A percentile compares a stretch with the other conserved stretches of the same genome.
These are phyloP conservation scores for Curvularia spicifera DNA, from an alignment of 2,329 filamentous ascomycete species.

Conservation along the genomic window DNA sequence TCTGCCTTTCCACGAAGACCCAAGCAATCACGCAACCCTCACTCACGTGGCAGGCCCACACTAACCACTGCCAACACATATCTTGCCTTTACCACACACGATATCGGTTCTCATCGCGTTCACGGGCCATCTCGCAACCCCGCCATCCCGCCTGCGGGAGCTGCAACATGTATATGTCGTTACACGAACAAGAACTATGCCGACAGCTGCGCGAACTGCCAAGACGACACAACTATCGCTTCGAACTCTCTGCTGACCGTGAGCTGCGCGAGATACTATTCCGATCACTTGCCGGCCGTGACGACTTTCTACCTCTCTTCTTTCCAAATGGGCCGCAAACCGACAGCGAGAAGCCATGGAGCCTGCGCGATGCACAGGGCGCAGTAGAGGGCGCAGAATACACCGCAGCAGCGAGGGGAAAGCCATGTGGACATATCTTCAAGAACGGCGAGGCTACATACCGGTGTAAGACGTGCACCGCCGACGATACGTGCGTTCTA, in stretches of 20 bases:
- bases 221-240: slow-evolving; percentile 74
- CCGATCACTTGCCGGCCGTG: slow-evolving; percentile 79
- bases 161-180: slow-evolving; percentile 54
- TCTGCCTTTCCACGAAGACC: slow-evolving; percentile 13
- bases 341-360: slow-evolving; percentile 67
- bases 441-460: slow-evolving; percentile 93
- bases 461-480: slow-evolving; percentile 89
- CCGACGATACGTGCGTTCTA: slow-evolving; percentile 93
- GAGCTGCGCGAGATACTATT: slow-evolving; percentile 83
- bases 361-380: slow-evolving; percentile 84
- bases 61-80: slow-evolving; percentile 8
- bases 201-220: slow-evolving; percentile 82
- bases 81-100: neutral
- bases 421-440: slow-evolving; percentile 97
- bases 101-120: slow-evolving; percentile 4
- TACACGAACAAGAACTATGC: slow-evolving; percentile 79
- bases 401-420: slow-evolving; percentile 86
- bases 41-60: slow-evolving; percentile 29
- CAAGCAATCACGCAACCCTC: slow-evolving; percentile 7
- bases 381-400: slow-evolving; percentile 95
- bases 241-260: slow-evolving; percentile 71
- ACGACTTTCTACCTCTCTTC: slow-evolving; percentile 76
- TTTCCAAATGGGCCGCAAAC: slow-evolving; percentile 76
- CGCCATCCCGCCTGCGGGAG: slow-evolving; percentile 22
- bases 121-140: slow-evolving; percentile 8